Conservation (phyloP, 2,329 filamentous ascomycete genomes). For the Zymoseptoria passerinii region DNA sequence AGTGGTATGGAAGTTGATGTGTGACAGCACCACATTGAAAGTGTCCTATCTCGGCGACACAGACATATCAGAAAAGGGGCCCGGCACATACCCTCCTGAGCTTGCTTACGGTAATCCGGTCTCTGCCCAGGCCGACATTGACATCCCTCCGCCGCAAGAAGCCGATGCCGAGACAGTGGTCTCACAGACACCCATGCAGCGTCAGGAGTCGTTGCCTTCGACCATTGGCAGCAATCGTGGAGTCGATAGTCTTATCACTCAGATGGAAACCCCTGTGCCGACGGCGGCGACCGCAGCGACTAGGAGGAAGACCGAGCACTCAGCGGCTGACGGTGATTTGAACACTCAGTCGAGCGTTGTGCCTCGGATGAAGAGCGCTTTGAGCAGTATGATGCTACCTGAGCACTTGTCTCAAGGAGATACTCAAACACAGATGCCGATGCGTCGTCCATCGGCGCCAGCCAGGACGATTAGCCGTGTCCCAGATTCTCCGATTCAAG, state of each 20-base stretch:
- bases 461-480: not conserved
- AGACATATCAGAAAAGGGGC: slow-evolving; percentile 1
- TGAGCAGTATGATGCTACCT: slow-evolving; percentile 23
- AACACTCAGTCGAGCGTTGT: slow-evolving; percentile 19
- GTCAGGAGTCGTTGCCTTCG: not conserved
- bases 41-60: slow-evolving; percentile 14
- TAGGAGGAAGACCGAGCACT: not conserved
- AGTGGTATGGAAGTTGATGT: slow-evolving; percentile 4
- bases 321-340: not conserved
- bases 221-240: not conserved
- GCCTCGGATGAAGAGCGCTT: slow-evolving; percentile 18
- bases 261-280: not conserved
- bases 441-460: not conserved
- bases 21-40: slow-evolving; percentile 13
- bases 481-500: not conserved
- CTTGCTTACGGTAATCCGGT: slow-evolving; percentile 4
- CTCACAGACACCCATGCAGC: not conserved
- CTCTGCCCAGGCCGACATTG: not conserved
- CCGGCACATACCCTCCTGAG: slow-evolving; percentile 1
- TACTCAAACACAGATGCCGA: slow-evolving; percentile 21
- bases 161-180: not conserved
- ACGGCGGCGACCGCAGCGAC: slow-evolving; percentile 1
- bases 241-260: slow-evolving; percentile 5
- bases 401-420: slow-evolving; percentile 27
- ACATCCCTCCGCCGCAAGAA: not conserved